A percentile compares a stretch with the other conserved stretches of the same genome.
Conservation (phyloP, 2,329 filamentous ascomycete genomes). For the Diplodia intermedia region DNA sequence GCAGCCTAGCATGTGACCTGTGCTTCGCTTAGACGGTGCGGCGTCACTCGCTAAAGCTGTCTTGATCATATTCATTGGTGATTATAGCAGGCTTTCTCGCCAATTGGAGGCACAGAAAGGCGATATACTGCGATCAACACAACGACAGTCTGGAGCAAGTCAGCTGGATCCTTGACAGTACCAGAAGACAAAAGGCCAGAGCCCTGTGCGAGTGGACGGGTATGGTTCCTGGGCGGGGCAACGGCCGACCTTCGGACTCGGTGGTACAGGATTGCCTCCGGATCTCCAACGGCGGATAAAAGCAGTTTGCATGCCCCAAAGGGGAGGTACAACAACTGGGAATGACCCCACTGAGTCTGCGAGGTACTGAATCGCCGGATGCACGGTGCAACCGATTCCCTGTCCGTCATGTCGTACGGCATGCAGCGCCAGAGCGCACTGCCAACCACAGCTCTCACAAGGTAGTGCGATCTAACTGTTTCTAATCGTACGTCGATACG, state of each 20-base stretch:
- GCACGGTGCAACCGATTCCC: slow-evolving; percentile 22
- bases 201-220: neutral
- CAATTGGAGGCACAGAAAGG: neutral
- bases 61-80: neutral
- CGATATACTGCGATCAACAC: neutral
- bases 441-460: slow-evolving; percentile 16
- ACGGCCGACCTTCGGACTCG: neutral
- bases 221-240: neutral
- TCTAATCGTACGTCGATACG: slow-evolving; percentile 6
- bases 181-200: neutral
- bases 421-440: slow-evolving; percentile 7
- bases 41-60: neutral
- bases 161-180: neutral
- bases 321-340: neutral
- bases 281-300: neutral
- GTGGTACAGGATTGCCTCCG: neutral
- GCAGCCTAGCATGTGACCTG: neutral
- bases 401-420: slow-evolving; percentile 13
- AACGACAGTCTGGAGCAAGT: neutral
- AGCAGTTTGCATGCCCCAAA: neutral
- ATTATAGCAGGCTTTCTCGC: neutral
- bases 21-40: neutral
- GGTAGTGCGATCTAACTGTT: slow-evolving; percentile 16
- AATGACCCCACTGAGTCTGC: neutral
- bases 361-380: neutral